Conservation (phyloP, 1,284 basidiomycete genomes). For the Rhizopogon hawkerae region DNA sequence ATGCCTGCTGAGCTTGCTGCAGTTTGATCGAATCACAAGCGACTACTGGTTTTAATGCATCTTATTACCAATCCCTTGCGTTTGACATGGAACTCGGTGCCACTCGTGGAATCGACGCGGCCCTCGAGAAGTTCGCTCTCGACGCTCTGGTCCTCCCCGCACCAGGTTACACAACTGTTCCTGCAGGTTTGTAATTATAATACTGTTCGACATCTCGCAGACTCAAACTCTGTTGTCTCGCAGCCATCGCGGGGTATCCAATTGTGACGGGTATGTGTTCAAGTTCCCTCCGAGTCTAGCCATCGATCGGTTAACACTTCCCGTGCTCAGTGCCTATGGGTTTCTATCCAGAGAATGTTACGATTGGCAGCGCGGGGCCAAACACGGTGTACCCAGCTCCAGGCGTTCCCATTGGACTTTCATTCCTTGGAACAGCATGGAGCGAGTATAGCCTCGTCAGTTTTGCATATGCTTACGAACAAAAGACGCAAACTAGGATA, state of each 20-base stretch:
- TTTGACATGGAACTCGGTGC: conserved; percentile 45
- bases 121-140: conserved; percentile 39
- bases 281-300: neutral
- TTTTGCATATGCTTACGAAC: conserved; percentile 60
- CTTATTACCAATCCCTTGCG: conserved; percentile 43
- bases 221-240: neutral
- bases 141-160: conserved; percentile 55
- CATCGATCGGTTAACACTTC: neutral
- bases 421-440: conserved; percentile 57
- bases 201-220: too few species aligned
- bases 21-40: conserved; percentile 41
- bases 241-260: conserved; percentile 53
- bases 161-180: conserved; percentile 37
- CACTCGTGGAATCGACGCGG: conserved; percentile 51
- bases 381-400: conserved; percentile 45
- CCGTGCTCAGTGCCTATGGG: conserved; percentile 44
- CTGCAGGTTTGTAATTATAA: conserved; percentile 28
- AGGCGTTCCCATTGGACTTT: conserved; percentile 54
- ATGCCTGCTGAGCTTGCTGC: neutral
- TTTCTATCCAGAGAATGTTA: conserved; percentile 47
- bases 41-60: conserved; percentile 38
- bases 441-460: conserved; percentile 52
- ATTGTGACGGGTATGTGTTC: conserved; percentile 40
- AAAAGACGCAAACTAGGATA: conserved; percentile 50
- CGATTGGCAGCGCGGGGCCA: conserved; percentile 33